Evolutionary conservation across 2,329 filamentous ascomycete species (phyloP).

Genomic region (Exophiala alcalophila): DNA sequence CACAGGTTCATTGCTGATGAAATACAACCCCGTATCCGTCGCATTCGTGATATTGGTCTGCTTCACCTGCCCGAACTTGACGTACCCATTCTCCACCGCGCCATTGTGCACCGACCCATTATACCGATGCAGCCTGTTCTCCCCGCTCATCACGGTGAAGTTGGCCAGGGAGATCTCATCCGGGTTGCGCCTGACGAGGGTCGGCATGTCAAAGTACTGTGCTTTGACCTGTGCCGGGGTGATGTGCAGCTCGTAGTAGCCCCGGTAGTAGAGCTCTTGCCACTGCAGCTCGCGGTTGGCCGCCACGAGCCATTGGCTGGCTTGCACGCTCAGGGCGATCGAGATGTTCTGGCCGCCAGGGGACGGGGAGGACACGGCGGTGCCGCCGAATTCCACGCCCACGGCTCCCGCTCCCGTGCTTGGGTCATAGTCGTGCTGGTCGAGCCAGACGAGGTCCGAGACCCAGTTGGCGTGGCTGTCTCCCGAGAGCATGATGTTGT

Average conservation of each 20-base stretch:
- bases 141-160: slow-evolving; percentile 64
- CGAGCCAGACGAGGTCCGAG: slow-evolving; percentile 58
- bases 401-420: slow-evolving; percentile 55
- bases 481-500: slow-evolving; percentile 71
- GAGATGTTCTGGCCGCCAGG: slow-evolving; percentile 60
- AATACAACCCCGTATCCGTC: slow-evolving; percentile 36
- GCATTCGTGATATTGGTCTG: slow-evolving; percentile 37
- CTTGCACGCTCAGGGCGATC: slow-evolving; percentile 50
- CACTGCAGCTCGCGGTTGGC: slow-evolving; percentile 66
- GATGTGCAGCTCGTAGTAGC: slow-evolving; percentile 66
- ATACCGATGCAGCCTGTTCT: slow-evolving; percentile 54
- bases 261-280: slow-evolving; percentile 71
- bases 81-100: slow-evolving; percentile 43
- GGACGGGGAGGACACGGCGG: slow-evolving; percentile 61
- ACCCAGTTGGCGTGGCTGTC: slow-evolving; percentile 68
- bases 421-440: slow-evolving; percentile 52
- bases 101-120: slow-evolving; percentile 47
- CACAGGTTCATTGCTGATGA: slow-evolving; percentile 30
- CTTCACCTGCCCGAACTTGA: slow-evolving; percentile 35
- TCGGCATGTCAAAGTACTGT: slow-evolving; percentile 63
- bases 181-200: slow-evolving; percentile 56
- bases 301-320: slow-evolving; percentile 44
- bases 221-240: slow-evolving; percentile 58
- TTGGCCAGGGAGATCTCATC: slow-evolving; percentile 67
- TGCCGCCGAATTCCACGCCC: slow-evolving; percentile 64